These are phyloP conservation scores for Ceratocystis destructans DNA, from an alignment of 2,329 filamentous ascomycete genomes.

Conservation along the genomic window DNA sequence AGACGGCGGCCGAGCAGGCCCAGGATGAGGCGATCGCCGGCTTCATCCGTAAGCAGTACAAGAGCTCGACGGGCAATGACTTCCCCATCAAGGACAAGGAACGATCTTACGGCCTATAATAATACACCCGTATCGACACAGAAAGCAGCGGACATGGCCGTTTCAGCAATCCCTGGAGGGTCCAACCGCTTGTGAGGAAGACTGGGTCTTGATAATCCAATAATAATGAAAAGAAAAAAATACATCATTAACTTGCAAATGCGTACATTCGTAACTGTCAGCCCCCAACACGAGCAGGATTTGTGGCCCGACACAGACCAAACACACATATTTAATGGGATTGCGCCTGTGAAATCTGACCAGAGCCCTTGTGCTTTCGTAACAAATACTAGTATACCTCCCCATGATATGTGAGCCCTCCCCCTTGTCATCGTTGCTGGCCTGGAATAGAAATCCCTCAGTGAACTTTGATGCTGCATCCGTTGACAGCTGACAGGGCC, in stretches of 20 bases:
- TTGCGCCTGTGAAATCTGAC: neutral
- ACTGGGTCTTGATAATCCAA: neutral
- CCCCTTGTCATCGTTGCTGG: neutral
- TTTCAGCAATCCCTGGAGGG: neutral
- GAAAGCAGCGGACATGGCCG: neutral
- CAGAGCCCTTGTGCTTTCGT: neutral
- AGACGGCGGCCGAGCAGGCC: constrained; percentile 61
- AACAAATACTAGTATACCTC: neutral
- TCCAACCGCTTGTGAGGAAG: neutral
- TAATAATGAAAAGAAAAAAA: neutral
- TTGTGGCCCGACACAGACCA: neutral
- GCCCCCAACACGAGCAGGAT: neutral
- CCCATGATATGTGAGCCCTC: neutral
- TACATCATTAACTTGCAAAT: neutral
- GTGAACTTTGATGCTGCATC: neutral
- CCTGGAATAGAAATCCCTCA: neutral
- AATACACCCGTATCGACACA: neutral
- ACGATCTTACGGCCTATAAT: constrained; percentile 25
- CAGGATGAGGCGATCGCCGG: constrained; percentile 71
- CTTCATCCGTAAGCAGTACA: constrained; percentile 58
- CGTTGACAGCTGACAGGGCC: neutral
- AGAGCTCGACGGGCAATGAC: constrained; percentile 52
- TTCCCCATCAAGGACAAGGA: constrained; percentile 59
- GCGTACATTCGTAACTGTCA: neutral
- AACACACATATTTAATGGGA: neutral